Evolutionary conservation across 345 rosid genomes (phyloP).

Genomic region (Hypericum perforatum): DNA sequence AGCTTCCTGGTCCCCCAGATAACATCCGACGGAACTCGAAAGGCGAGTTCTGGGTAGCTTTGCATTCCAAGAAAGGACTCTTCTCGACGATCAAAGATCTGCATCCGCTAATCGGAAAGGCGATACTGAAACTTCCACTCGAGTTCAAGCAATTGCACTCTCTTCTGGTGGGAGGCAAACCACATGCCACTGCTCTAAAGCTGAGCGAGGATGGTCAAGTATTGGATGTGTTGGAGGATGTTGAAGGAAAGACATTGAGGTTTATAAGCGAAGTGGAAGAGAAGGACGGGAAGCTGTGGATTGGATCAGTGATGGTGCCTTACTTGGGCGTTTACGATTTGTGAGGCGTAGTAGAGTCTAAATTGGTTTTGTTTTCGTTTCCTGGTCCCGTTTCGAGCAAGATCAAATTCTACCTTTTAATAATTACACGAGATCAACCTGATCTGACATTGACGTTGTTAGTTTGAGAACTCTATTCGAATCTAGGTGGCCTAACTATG

Average conservation of each 20-base stretch:
- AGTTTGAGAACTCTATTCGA: no score
- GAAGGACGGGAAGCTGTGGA: slow-evolving; percentile 1
- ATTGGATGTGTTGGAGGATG: slow-evolving; percentile 20
- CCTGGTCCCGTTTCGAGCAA: no score
- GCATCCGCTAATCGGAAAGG: slow-evolving; percentile 38
- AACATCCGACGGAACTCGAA: slow-evolving; percentile 19
- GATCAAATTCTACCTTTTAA: no score
- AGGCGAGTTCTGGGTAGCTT: slow-evolving; percentile 23
- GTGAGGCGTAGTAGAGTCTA: no score
- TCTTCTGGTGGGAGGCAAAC: slow-evolving; percentile 24
- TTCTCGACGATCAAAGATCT: slow-evolving; percentile 27
- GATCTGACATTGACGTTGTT: no score
- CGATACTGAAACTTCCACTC: slow-evolving; percentile 31
- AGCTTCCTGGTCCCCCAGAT: slow-evolving; percentile 17
- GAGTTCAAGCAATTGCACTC: slow-evolving; percentile 30
- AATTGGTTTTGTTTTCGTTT: no score
- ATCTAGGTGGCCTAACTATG: no score
- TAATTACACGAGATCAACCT: no score
- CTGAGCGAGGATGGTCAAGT: slow-evolving; percentile 48
- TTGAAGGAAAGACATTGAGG: not conserved
- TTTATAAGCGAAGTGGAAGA: not conserved
- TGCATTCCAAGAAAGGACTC: slow-evolving; percentile 36
- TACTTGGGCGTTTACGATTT: not conserved
- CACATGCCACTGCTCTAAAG: slow-evolving; percentile 54
- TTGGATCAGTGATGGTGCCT: not conserved